These are phyloP conservation scores for Orobanche coerulescens DNA, from an alignment of 257 asterid species.

Conservation along the genomic window DNA sequence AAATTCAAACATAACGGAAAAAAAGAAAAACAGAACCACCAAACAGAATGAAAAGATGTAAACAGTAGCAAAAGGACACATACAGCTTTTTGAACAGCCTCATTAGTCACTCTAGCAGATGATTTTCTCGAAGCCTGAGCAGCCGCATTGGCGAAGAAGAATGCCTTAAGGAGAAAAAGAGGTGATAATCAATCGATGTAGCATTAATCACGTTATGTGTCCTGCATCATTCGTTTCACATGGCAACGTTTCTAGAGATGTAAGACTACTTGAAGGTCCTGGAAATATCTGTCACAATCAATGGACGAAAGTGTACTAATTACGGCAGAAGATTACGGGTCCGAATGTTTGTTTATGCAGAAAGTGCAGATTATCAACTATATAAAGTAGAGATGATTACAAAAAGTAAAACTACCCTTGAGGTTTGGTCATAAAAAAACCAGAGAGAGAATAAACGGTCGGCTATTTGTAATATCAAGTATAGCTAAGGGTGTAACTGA, in stretches of 20 bases:
- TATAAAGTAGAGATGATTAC: too few relatives aligned
- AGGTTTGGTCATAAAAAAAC: too few relatives aligned
- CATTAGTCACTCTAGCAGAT: constrained; percentile 64
- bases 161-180: constrained; percentile 32
- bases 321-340: too few relatives aligned
- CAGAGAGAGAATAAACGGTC: too few relatives aligned
- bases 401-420: too few relatives aligned
- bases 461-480: too few relatives aligned
- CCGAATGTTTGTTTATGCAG: too few relatives aligned
- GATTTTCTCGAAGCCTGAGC: constrained; percentile 75
- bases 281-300: too few relatives aligned
- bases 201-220: not conserved
- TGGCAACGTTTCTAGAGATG: not conserved
- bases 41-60: not conserved
- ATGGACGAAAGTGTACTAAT: too few relatives aligned
- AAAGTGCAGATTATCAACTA: too few relatives aligned
- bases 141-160: constrained; percentile 58
- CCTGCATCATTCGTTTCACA: not conserved
- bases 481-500: too few relatives aligned
- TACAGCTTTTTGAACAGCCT: constrained; percentile 82
- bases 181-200: not conserved
- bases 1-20: not conserved
- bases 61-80: constrained; percentile 20
- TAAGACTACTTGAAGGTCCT: not conserved
- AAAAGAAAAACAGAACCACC: not conserved